Base-by-base conservation (phyloP, 768 basidiomycete species). In the Cystofilobasidium bisporidii region DNA sequence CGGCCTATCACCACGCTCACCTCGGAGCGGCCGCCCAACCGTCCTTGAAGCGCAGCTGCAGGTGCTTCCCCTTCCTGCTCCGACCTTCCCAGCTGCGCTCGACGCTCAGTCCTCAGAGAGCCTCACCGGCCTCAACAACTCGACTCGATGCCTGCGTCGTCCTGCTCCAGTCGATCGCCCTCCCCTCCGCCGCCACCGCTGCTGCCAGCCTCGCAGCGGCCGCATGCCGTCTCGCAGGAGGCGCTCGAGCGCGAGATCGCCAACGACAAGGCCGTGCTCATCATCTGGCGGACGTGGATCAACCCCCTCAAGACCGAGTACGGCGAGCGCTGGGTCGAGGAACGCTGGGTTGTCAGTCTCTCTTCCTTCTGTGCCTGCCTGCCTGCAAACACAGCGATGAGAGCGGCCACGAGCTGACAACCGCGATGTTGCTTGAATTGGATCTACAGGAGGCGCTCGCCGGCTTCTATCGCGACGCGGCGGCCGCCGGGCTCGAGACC, bases 251-350 rank as follows among this genome's bases (percentile, higher is more conserved):
- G 53, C 18, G 53, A 56, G 53, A 56, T 56, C 53, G 30, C 28
- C 28, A 56, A 56, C 53, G 53, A 56, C 53, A 56, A 56, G 53
- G 53, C 14, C 15, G 53, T 56, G 28, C 28, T 56, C 28, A 8
- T 20, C 28, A 56, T 56, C 53, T 56, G 53, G 53, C 53, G 14
- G 15, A 11, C 15, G 6, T 56, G 53, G 53, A 2, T 56, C 4
- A 2, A 56, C 30, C 53, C 53, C 10, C 53, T 56, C 30, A 56
- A 56, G 53, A 32, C 26, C 15, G 53, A 56, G 28, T 22, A 32
- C 28, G 53, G 53, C 53, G 53, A 56, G 1, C 53, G 53, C 28
- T 56, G 53, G 53, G 53, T 56, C 53, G 53, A 56, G 30, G 28
- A 11, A 2, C 26, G n/a, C 8, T 56, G 53, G 53, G 53, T 56